Base-by-base conservation (phyloP, 306 rosid genomes). In the Corylus avellana region DNA sequence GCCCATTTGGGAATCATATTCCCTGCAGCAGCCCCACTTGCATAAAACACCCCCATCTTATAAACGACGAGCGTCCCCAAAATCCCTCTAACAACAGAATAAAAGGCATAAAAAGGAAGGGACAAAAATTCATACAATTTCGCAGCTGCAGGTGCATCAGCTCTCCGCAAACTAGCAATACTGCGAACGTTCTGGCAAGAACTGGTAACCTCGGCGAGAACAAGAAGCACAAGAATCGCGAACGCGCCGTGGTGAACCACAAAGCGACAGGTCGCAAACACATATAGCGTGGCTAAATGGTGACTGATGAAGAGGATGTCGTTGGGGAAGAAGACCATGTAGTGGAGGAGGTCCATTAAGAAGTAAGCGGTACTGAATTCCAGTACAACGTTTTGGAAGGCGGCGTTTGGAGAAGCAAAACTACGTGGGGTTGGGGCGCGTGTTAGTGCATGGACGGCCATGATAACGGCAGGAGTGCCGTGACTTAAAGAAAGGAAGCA, bases 161-260 rank as follows among this genome's bases (percentile, higher is more conserved):
- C 66, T 76, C 47, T 82, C 68, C 37, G 70, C 13, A 78, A 63
- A 8, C 79, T 49, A 12, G 87, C 80, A 0, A 89, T 72, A 11
- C 79, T 83, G 90, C 92, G 85, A 12, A 62, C 82, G 63, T 89
- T 89, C 66, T 89, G 90, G 62, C 88, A 89, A 58, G 62, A 82
- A 37, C 92, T 89, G 11, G 88, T 86, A 44, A 80, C 66, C 84
- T 89, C 92, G 0, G 87, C 90, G 4, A 86, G 79, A 49, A 82
- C 73, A 8, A 89, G 79, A 5, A 89, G 88, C 35, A 62, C 83
- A 1, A 89, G 82, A 55, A 86, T 84, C 4, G 84, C 79, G 5
- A 75, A 11, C 29, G 85, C 92, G 3, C 88, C 92, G 9, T 77
- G 85, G 18, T 11, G 75, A 47, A 89, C 88, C 42, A 80, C 79